These are phyloP conservation scores for Cyanidiococcus yangmingshanensis DNA, from an alignment of 23 red algal species.

Conservation along the genomic window DNA sequence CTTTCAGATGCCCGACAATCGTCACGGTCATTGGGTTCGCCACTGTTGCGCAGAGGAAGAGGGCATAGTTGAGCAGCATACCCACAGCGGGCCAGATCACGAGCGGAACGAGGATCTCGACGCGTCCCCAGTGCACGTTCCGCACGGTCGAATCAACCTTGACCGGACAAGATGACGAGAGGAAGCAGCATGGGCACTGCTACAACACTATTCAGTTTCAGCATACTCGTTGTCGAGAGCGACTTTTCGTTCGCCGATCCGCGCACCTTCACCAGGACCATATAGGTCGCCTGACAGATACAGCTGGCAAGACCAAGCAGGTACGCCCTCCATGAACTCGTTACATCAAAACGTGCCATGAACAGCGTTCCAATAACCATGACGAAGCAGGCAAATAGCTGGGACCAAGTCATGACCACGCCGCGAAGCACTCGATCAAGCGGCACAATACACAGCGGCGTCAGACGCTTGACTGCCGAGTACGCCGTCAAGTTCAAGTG, in stretches of 20 bases:
- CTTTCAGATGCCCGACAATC: constrained; percentile 84
- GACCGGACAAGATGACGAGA: constrained; percentile 45
- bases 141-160: constrained; percentile 26
- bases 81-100: constrained; percentile 45
- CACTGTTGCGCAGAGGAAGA: constrained; percentile 72
- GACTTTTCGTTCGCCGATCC: constrained; percentile 36
- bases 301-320: constrained; percentile 58
- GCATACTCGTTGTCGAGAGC: constrained; percentile 49
- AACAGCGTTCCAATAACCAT: constrained; percentile 73
- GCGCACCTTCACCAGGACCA: constrained; percentile 72
- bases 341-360: constrained; percentile 39
- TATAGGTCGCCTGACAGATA: constrained; percentile 63
- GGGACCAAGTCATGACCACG: constrained; percentile 27
- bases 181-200: constrained; percentile 49
- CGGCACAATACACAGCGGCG: constrained; percentile 56
- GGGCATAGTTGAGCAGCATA: constrained; percentile 61
- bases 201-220: constrained; percentile 67
- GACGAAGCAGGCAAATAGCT: constrained; percentile 31
- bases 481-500: constrained; percentile 66
- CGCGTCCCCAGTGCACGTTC: constrained; percentile 32
- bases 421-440: constrained; percentile 49
- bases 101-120: constrained; percentile 52
- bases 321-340: constrained; percentile 41
- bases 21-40: constrained; percentile 67
- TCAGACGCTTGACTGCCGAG: constrained; percentile 72